Base-by-base conservation (phyloP, 73 alveolate genomes). In the Paraurostyla sp. region DNA sequence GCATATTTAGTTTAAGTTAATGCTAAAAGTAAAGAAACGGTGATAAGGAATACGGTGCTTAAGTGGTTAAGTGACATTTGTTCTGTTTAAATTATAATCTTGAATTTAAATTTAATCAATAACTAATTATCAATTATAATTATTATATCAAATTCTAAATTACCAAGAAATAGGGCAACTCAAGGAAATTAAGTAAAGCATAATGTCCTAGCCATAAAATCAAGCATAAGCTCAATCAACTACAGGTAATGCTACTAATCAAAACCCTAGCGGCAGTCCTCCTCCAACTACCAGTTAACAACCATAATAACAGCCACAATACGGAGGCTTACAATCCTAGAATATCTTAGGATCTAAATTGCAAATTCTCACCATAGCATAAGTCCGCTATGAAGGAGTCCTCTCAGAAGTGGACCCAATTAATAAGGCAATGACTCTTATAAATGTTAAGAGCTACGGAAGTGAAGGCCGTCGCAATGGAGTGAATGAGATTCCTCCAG, bases 331-430 rank as follows among this genome's bases (percentile, higher is more conserved):
- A 13, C 22, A 43, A 23, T 71, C 85, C 6, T 41, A 71, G 15
- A 40, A n/a, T 80, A 80, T 80, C 62, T 62, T 88, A 9, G 94
- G 94, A 0, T 40, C 88, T 88, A 49, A 88, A 40, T 22, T 88
- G 18, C 35, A 76, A 54, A 20, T 88, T 0, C 58, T 88, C 50
- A 73, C 92, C 58, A 88, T 49, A 29, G 76, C 92, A 11, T 36
- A 81, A 40, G 86, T 88, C 33, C 42, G 94, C n/a, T 88, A 88
- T 54, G 94, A 83, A 40, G 94, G 94, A 20, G 85, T 76, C 18
- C 82, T 88, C 43, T 38, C 40, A 57, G 71, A 63, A 38, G 52
- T 88, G 20, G 94, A 88, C 82, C 78, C 94, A 22, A 46, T 38
- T 16, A 60, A 57, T 56, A 88, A 88, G 25, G 52, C 94, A 30